These are phyloP conservation scores for Phytophthora sojae DNA, from an alignment of 352 stramenopile species.

Conservation along the genomic window DNA sequence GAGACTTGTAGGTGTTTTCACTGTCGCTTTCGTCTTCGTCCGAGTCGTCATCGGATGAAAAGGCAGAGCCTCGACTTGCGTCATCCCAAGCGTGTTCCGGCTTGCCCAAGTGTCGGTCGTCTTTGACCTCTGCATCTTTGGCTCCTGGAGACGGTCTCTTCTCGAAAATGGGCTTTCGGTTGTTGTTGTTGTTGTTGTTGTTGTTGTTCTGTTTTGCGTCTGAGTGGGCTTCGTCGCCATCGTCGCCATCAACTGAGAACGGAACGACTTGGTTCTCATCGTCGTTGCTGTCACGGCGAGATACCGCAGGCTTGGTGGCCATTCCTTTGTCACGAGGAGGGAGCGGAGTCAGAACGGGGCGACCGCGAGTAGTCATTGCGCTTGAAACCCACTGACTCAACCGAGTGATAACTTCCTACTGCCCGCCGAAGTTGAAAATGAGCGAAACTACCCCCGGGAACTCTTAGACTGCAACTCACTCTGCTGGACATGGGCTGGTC, in stretches of 20 bases:
- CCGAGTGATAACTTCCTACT: constrained; percentile 7
- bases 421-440: constrained; percentile 25
- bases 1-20: constrained; percentile 25
- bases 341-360: constrained; percentile 25
- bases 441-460: constrained; percentile 10
- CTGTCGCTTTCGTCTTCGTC: constrained; percentile 27
- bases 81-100: constrained; percentile 58
- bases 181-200: constrained; percentile 16
- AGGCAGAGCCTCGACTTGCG: constrained; percentile 26
- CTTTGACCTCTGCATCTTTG: constrained; percentile 1
- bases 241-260: constrained; percentile 60
- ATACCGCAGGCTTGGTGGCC: constrained; percentile 1
- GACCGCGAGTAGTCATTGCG: constrained; percentile 22
- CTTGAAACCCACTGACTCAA: neutral
- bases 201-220: constrained; percentile 12
- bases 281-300: constrained; percentile 21
- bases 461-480: constrained; percentile 2
- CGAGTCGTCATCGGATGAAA: constrained; percentile 30
- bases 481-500: neutral
- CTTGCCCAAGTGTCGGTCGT: constrained; percentile 15
- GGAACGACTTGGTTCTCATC: constrained; percentile 73
- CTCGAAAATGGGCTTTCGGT: constrained; percentile 30
- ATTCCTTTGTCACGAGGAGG: constrained; percentile 27
- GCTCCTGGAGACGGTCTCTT: constrained; percentile 23
- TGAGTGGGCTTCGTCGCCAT: constrained; percentile 41